These are phyloP conservation scores for Schizosaccharomyces lindneri DNA, from an alignment of 805 yeast species.

Conservation along the genomic window DNA sequence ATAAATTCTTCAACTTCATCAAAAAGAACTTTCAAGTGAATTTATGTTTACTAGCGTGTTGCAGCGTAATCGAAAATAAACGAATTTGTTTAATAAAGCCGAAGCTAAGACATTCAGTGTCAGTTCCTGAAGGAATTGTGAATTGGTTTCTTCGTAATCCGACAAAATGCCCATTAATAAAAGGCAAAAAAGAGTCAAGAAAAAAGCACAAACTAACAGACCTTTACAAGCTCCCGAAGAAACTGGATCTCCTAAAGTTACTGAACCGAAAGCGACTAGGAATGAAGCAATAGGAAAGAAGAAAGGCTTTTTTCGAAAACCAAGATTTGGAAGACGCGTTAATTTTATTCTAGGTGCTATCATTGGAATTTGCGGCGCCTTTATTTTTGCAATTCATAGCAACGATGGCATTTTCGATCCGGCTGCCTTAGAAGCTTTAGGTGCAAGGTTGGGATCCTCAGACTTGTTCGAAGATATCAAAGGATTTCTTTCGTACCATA, in stretches of 20 bases:
- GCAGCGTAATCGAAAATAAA: no score
- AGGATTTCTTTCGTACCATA: slow-evolving; percentile 39
- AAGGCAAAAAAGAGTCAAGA: no score
- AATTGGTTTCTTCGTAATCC: no score
- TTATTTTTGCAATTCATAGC: slow-evolving; percentile 28
- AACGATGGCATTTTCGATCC: slow-evolving; percentile 14
- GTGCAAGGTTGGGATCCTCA: slow-evolving; percentile 28
- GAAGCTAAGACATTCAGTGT: no score
- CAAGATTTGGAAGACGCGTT: slow-evolving; percentile 3
- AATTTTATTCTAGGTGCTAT: slow-evolving; percentile 29
- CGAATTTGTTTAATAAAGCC: no score
- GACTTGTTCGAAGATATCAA: slow-evolving; percentile 49
- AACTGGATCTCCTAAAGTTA: not conserved
- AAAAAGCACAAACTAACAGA: no score
- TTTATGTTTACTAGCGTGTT: no score
- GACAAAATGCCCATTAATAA: no score
- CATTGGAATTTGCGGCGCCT: slow-evolving; percentile 40
- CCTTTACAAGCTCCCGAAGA: no score
- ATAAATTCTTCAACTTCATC: no score
- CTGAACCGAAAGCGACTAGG: not conserved
- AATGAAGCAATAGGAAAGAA: not conserved
- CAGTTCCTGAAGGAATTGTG: no score
- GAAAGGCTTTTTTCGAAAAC: not conserved
- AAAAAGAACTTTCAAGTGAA: no score
- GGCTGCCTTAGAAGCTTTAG: slow-evolving; percentile 25